Base-by-base conservation (phyloP, 2,329 filamentous ascomycete genomes). In the Xylaria sp. region DNA sequence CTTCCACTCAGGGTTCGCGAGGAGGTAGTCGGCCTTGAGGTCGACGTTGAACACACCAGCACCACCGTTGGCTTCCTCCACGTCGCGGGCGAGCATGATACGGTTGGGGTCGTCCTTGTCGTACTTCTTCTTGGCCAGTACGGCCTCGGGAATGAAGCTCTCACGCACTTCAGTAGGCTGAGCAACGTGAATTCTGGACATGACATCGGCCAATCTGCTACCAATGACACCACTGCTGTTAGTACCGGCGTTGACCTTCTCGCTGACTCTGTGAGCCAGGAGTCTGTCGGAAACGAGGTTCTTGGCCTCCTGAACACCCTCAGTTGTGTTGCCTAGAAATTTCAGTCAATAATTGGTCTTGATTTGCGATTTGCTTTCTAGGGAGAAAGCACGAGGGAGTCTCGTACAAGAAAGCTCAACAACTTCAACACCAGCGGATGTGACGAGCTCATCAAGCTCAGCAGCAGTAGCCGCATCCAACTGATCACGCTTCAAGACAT, bases 41-140 rank as follows among this genome's bases (percentile, higher is more conserved):
- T 99, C 91, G 69, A 97, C 86, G 74, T 91, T 97, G 84, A 89
- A 97, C 53, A 99, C 94, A 78, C 95, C 94, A 48, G 94, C 90
- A 69, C 94, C 94, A 59, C 94, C 94, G 62, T 96, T 90, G 76
- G 96, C 90, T 69, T 87, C 90, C 76, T 99, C 92, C 64, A 95
- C 77, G 70, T 99, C 94, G 65, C 89, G 87, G 70, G 94, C 91
- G 63, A 97, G 82, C 68, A 79, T 87, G 63, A 85, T 86, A 66
- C 92, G 84, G 71, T 93, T 85, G n/a, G 93, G 92, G 68, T 97
- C 93, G 37, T 82, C 80, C 78, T 90, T 93, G 79, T 95, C 89
- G 76, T 93, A 96, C 78, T 95, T 97, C 81, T 89, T 90, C 76
- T 86, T 81, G 61, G 82, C 80, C 79, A 91, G 90, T 69, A 89